Conservation (phyloP, 495 filamentous ascomycete species). For the Clavariopsis aquatica region DNA sequence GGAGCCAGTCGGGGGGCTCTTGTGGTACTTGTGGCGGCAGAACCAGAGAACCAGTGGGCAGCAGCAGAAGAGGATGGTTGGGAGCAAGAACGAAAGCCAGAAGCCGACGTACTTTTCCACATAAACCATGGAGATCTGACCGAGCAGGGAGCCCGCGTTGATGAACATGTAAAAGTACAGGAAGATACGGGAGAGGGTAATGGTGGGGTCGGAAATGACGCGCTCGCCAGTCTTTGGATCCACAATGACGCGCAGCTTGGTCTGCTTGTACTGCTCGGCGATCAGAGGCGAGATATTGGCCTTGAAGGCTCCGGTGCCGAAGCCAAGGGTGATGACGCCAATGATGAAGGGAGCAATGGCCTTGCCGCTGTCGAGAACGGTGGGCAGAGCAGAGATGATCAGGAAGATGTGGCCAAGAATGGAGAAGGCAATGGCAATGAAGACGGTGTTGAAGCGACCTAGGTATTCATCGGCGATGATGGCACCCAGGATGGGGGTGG, state of each 20-base stretch:
- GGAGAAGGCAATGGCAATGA: conserved; percentile 57
- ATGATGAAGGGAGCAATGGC: conserved; percentile 62
- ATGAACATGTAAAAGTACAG: conserved; percentile 69
- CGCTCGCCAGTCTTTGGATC: conserved; percentile 44
- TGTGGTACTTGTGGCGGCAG: conserved; percentile 62
- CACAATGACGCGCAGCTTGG: conserved; percentile 36
- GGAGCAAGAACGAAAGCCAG: conserved; percentile 60
- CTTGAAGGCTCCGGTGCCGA: conserved; percentile 68
- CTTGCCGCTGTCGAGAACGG: conserved; percentile 57
- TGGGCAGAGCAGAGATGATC: conserved; percentile 63
- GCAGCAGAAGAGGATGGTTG: conserved; percentile 51
- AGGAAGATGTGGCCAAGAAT: conserved; percentile 69
- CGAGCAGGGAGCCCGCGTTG: conserved; percentile 64
- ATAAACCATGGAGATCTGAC: conserved; percentile 61
- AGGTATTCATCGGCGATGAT: conserved; percentile 71
- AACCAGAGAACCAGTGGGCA: conserved; percentile 64
- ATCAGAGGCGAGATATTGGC: conserved; percentile 64
- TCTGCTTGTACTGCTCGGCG: conserved; percentile 56
- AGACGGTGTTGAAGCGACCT: conserved; percentile 72
- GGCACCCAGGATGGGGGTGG: conserved; percentile 68
- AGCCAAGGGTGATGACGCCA: conserved; percentile 64
- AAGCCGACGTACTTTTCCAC: conserved; percentile 78
- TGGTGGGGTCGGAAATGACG: conserved; percentile 67
- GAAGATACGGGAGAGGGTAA: conserved; percentile 64
- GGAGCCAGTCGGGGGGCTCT: conserved; percentile 61